Evolutionary conservation across 2,329 filamentous ascomycete species (phyloP).

Genomic region (Penicillium sp.): DNA sequence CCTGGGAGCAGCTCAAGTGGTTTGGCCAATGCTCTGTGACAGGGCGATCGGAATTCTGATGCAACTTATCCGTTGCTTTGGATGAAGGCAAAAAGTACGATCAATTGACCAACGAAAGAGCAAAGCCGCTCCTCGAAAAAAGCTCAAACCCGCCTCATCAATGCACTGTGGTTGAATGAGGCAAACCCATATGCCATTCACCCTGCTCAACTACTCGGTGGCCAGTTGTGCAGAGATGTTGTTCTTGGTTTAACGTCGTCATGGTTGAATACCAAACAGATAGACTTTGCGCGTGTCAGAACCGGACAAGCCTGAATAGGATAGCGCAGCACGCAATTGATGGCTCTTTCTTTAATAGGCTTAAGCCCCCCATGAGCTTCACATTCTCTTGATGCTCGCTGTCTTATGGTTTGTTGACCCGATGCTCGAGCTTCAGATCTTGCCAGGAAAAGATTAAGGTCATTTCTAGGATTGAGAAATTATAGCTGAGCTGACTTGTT

Average conservation of each 20-base stretch:
- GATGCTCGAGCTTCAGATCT: constrained; percentile 1
- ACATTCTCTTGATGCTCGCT: constrained; percentile 10
- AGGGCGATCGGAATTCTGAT: constrained; percentile 7
- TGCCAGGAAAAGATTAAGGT: not conserved
- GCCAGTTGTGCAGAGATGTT: constrained; percentile 14
- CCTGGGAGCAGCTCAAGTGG: constrained; percentile 8
- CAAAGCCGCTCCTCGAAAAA: constrained; percentile 9
- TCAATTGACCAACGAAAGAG: constrained; percentile 4
- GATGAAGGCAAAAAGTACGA: constrained; percentile 19
- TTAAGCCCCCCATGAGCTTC: constrained; percentile 6
- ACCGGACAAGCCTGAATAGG: constrained; percentile 3
- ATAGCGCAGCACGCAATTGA: constrained; percentile 7
- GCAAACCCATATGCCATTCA: constrained; percentile 5
- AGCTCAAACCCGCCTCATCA: constrained; percentile 18
- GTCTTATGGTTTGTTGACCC: constrained; percentile 1
- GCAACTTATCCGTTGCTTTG: constrained; percentile 6
- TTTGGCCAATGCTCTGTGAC: constrained; percentile 8
- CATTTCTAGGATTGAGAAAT: not conserved
- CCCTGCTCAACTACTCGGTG: constrained; percentile 6
- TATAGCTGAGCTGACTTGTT: not conserved
- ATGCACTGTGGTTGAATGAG: constrained; percentile 1
- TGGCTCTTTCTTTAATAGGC: constrained; percentile 6
- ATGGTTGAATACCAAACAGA: constrained; percentile 9
- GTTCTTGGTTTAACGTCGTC: constrained; percentile 11
- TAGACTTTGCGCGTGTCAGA: constrained; percentile 10